phyloP scores from a whole-genome alignment of 2,329 filamentous ascomycete species.

The Drechslerella dactyloides region DNA sequence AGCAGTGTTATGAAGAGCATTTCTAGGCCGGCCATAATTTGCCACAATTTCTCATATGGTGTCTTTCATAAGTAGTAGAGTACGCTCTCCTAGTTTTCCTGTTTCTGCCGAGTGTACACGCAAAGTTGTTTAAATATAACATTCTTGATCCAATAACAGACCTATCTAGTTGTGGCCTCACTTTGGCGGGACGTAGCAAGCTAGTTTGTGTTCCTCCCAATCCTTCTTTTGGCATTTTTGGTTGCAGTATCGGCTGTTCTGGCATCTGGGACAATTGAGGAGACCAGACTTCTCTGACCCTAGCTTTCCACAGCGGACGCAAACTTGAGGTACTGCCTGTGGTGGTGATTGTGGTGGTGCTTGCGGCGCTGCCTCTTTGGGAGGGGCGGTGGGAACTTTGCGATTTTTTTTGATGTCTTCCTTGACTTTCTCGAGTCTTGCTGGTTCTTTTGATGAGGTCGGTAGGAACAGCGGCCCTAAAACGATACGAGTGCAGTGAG shows the following conservation, averaged over 20 bases:
- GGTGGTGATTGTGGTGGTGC: no score
- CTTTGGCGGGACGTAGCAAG: not conserved
- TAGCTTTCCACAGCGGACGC: conserved; percentile 4
- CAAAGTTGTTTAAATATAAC: no score
- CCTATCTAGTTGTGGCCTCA: no score
- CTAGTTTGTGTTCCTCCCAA: conserved; percentile 3
- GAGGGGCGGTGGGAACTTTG: not conserved
- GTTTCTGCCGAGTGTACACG: no score
- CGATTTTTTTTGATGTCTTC: not conserved
- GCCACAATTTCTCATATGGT: no score
- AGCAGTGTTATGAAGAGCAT: no score
- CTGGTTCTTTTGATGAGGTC: not conserved
- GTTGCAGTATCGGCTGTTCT: conserved; percentile 1
- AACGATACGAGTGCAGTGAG: conserved; percentile 9
- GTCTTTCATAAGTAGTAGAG: no score
- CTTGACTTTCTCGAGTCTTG: not conserved
- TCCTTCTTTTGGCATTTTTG: conserved; percentile 17
- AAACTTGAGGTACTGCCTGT: no score
- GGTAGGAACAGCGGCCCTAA: conserved; percentile 19
- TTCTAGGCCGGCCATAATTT: no score
- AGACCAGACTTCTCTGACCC: not conserved
- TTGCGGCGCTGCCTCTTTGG: no score
- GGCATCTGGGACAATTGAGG: conserved; percentile 4
- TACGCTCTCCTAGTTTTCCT: no score
- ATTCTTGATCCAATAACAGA: no score